phyloP scores from a whole-genome alignment of 2,329 filamentous ascomycete genomes.

The Curvularia sp. region DNA sequence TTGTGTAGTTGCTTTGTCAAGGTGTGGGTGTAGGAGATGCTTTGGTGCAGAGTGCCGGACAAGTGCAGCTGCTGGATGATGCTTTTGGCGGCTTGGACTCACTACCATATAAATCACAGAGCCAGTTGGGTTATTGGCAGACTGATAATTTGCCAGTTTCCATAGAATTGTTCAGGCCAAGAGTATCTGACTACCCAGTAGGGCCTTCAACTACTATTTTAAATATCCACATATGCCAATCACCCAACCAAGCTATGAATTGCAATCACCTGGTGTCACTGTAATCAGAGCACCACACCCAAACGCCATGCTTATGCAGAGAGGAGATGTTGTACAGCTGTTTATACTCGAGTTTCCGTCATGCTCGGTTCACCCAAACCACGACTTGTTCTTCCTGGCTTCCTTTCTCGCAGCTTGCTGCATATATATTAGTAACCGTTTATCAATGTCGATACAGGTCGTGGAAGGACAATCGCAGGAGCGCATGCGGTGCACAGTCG shows the following conservation, averaged over 20 bases:
- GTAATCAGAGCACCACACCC: background rate
- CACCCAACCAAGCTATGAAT: background rate
- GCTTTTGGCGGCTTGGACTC: background rate
- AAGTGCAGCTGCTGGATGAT: background rate
- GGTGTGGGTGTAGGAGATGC: background rate
- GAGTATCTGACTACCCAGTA: background rate
- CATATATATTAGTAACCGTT: conserved; percentile 8
- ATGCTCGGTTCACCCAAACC: conserved; percentile 24
- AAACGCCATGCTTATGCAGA: conserved; percentile 25
- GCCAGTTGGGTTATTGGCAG: background rate
- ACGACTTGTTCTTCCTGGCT: conserved; percentile 29
- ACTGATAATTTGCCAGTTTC: background rate
- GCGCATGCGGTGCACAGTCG: background rate
- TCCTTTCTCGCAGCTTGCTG: conserved; percentile 35
- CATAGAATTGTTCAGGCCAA: too few species aligned
- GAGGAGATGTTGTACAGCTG: conserved; percentile 20
- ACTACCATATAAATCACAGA: background rate
- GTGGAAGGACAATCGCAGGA: background rate
- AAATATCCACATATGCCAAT: background rate
- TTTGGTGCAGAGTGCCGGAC: background rate
- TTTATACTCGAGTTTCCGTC: background rate
- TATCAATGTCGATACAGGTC: background rate
- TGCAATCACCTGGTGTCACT: background rate
- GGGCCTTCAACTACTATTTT: background rate
- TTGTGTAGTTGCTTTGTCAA: background rate